Conservation (phyloP, 192 early-diverging fungal species). For the Coemansia sp. region DNA sequence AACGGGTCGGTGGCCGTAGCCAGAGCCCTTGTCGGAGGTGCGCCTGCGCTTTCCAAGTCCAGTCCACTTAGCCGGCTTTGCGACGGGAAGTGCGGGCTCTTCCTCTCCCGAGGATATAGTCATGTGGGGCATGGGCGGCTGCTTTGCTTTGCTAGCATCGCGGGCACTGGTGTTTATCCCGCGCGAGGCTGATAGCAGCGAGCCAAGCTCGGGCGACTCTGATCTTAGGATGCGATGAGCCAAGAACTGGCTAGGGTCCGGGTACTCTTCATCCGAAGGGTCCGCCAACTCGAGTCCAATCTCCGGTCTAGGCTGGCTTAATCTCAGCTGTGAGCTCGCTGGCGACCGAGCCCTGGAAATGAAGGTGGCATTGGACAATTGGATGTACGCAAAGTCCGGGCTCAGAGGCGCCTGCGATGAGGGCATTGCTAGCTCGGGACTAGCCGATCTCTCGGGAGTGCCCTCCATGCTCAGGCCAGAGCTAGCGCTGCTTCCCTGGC, state of each 20-base stretch:
- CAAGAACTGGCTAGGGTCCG: constrained; percentile 9
- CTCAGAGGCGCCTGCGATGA: not conserved
- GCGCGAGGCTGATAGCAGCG: not conserved
- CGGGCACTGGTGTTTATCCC: not conserved
- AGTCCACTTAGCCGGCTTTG: not conserved
- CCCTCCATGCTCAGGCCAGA: not conserved
- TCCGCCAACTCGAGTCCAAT: not conserved
- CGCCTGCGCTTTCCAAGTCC: constrained; percentile 48
- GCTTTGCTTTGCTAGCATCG: not conserved
- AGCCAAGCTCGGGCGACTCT: constrained; percentile 5
- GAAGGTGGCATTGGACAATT: not conserved
- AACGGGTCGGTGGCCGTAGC: constrained; percentile 19
- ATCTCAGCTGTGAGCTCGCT: not conserved
- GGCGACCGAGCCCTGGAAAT: not conserved
- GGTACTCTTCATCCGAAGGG: constrained; percentile 16
- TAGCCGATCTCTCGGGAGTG: constrained; percentile 1
- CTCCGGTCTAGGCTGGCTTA: not conserved
- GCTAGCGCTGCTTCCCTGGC: not conserved
- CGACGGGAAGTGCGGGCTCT: not conserved
- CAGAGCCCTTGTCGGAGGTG: constrained; percentile 7
- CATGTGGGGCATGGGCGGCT: not conserved
- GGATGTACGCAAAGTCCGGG: not conserved
- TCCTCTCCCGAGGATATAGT: not conserved
- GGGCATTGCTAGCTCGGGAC: constrained; percentile 32
- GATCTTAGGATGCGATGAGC: not conserved